Base-by-base conservation (phyloP, 2,329 filamentous ascomycete genomes). In the Cyclaneusma minus region DNA sequence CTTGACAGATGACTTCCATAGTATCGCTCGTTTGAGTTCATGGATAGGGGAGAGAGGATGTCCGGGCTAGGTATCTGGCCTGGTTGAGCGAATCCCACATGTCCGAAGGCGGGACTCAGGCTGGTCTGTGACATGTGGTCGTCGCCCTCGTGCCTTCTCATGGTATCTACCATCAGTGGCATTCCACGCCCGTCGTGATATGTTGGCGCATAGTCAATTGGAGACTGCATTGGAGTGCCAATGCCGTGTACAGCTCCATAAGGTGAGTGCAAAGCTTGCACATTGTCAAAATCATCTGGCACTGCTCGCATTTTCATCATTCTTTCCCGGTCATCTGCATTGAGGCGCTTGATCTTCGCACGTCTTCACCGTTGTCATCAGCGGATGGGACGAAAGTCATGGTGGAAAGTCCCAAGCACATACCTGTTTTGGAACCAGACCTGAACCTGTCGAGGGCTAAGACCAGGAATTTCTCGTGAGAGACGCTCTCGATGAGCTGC, bases 341-440 rank as follows among this genome's bases (percentile, higher is more conserved):
- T 76, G 34, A 78, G 56, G 24, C 73, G 62, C 60, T 79, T 79
- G 44, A 78, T 76, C 47, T 79, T 79, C 22, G 73, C 73, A 37
- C 73, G 65, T 40, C 72, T 77, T 29, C 25, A 15, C 17, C 22
- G 13, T 12, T 31, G 47, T 37, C 21, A 24, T 16, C 10, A 22
- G 22, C 19, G 22, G 28, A 29, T 28, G 22, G 25, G 13, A 18
- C 22, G 19, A 18, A 23, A 31, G 21, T 22, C 13, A n/a, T n/a
- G n/a, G n/a, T 23, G 15, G 24, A 19, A 21, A 26, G 28, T 11
- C 24, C 13, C n/a, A n/a, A 24, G 34, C 27, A 45, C 64, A 41
- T 65, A 93, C 85, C 85, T 71, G 54, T 95, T 95, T 53, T 95
- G 85, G 54, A 95, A 95, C 87, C 85, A 95, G 25, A 95, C 85